A percentile compares a stretch with the other conserved stretches of the same genome.
phyloP scores from a whole-genome alignment of 371 early-diverging fungal genomes.

The Lichtheimia corymbifera region DNA sequence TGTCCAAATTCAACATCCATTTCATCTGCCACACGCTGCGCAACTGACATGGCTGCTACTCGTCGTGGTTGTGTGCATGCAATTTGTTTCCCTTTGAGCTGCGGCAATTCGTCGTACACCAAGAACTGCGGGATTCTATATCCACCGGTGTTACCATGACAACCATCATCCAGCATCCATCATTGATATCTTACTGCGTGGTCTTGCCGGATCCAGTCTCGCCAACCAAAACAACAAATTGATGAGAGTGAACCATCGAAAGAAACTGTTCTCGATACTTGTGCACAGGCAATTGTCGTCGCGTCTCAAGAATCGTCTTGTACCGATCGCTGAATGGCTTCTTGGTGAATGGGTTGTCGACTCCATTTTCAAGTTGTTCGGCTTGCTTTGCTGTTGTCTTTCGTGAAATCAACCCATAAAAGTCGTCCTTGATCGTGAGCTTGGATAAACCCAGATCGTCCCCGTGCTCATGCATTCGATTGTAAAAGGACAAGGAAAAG shows the following conservation, averaged over 20 bases:
- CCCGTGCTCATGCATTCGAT: no score
- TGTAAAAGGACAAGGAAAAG: no score
- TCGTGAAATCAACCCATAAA: slow-evolving; percentile 57
- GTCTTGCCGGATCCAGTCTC: slow-evolving; percentile 93
- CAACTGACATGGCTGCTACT: slow-evolving; percentile 98
- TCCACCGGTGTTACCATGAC: no score
- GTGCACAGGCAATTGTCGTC: slow-evolving; percentile 87
- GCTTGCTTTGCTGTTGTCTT: slow-evolving; percentile 75
- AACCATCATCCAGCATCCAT: no score
- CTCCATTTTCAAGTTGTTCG: slow-evolving; percentile 72
- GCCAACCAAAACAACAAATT: slow-evolving; percentile 87
- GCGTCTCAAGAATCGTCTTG: slow-evolving; percentile 75
- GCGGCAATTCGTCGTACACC: slow-evolving; percentile 88
- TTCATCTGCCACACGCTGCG: slow-evolving; percentile 94
- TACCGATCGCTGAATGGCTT: slow-evolving; percentile 80
- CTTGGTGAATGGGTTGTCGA: slow-evolving; percentile 79
- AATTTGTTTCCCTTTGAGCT: slow-evolving; percentile 83
- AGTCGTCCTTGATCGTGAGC: slow-evolving; percentile 11
- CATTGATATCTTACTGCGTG: slow-evolving; percentile 72
- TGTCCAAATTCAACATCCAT: slow-evolving; percentile 87
- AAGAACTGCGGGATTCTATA: slow-evolving; percentile 92
- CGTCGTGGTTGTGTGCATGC: slow-evolving; percentile 99
- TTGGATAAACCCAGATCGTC: no score
- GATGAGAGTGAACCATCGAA: slow-evolving; percentile 80
- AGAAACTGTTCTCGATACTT: slow-evolving; percentile 86